phyloP scores from a whole-genome alignment of 768 basidiomycete species.

The Boletus rufocinnamomeus region DNA sequence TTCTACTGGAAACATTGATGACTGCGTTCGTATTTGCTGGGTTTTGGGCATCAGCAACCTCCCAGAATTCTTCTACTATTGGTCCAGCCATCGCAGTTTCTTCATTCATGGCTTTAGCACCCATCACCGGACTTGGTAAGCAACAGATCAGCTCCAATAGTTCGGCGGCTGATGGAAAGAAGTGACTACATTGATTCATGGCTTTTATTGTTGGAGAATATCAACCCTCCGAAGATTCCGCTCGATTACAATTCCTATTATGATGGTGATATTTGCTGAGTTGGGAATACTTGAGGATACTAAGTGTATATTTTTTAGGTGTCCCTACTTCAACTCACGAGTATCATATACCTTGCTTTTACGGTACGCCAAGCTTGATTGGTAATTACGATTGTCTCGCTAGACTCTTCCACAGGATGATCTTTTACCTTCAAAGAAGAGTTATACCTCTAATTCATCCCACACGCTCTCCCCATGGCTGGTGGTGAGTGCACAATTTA shows the following conservation, averaged over 20 bases:
- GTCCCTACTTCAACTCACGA: conserved; percentile 25
- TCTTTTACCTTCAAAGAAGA: too few species aligned
- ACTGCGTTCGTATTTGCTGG: conserved; percentile 13
- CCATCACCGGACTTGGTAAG: conserved; percentile 24
- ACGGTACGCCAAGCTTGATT: too few species aligned
- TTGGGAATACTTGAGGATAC: background rate
- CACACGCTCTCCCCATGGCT: background rate
- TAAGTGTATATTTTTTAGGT: conserved; percentile 10
- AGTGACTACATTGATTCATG: conserved; percentile 22
- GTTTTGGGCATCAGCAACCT: conserved; percentile 11
- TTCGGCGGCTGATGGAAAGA: background rate
- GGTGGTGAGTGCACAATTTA: background rate
- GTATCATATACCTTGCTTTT: conserved; percentile 8
- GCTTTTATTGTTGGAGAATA: conserved; percentile 30
- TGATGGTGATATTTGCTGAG: conserved; percentile 12
- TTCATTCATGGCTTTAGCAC: background rate
- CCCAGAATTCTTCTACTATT: too few species aligned
- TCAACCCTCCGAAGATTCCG: conserved; percentile 1
- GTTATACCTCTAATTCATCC: too few species aligned
- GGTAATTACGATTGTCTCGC: too few species aligned
- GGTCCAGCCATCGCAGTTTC: too few species aligned
- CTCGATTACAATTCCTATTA: conserved; percentile 9
- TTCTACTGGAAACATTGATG: conserved; percentile 22
- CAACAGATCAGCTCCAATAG: background rate
- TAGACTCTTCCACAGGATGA: too few species aligned